Percentiles rank a stretch among this genome's conserved stretches.
These are phyloP conservation scores for Lycium ferocissimum DNA, from an alignment of 257 asterid genomes.

Conservation along the genomic window DNA sequence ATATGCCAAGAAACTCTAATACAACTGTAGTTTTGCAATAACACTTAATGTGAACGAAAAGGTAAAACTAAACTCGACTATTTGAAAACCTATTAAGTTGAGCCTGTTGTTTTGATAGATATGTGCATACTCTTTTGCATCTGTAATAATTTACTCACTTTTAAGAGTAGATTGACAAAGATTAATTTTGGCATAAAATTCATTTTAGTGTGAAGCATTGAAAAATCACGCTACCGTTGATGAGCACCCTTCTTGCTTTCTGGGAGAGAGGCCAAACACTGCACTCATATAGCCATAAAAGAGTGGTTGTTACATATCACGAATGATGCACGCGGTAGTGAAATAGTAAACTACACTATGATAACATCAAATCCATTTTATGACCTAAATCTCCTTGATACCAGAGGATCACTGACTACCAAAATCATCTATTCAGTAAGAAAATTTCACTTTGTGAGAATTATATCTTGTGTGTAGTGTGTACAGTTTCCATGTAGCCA, in stretches of 20 bases:
- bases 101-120: neutral
- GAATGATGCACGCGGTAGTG: no score
- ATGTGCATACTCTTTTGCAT: neutral
- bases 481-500: no score
- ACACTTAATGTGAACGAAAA: no score
- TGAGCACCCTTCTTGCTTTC: neutral
- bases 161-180: neutral
- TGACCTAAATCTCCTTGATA: no score
- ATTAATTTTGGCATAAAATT: neutral
- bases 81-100: neutral
- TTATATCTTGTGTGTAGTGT: no score
- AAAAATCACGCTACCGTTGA: constrained; percentile 10
- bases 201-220: neutral
- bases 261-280: constrained; percentile 28
- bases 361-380: no score
- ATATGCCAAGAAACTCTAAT: neutral
- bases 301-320: neutral
- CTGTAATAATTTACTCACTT: neutral
- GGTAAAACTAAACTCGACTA: no score
- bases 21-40: neutral
- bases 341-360: no score
- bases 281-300: neutral
- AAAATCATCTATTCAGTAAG: no score
- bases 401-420: no score
- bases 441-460: no score